Conservation (phyloP, 768 basidiomycete species). For the Krasilnikovozyma curviuscula region DNA sequence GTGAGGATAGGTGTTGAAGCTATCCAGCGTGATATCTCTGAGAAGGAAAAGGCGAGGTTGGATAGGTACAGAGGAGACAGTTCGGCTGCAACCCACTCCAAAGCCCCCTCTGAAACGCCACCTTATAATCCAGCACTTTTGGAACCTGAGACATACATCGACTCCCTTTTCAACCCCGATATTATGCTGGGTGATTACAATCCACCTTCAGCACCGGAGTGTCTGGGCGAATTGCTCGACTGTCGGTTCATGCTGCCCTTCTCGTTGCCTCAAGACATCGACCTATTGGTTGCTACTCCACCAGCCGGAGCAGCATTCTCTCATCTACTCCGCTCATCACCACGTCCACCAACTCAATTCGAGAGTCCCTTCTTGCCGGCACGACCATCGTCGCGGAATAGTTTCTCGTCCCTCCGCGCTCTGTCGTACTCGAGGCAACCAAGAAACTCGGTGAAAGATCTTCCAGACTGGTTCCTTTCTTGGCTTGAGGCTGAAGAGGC, state of each 20-base stretch:
- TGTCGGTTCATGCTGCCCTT: slow-evolving; percentile 83
- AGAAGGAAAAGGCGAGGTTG: slow-evolving; percentile 1
- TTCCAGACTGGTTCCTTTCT: slow-evolving; percentile 22
- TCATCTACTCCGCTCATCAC: slow-evolving; percentile 12
- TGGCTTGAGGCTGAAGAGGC: slow-evolving; percentile 19
- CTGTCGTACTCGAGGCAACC: slow-evolving; percentile 19
- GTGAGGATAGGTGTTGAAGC: slow-evolving; percentile 72
- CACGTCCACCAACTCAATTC: slow-evolving; percentile 13
- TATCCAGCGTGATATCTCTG: slow-evolving; percentile 53
- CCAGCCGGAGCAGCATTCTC: slow-evolving; percentile 17
- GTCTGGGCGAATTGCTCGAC: slow-evolving; percentile 76
- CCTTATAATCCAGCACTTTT: slow-evolving; percentile 3
- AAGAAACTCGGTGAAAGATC: slow-evolving; percentile 9
- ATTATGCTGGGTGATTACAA: slow-evolving; percentile 53
- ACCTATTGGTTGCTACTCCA: slow-evolving; percentile 43
- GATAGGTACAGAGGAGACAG: not conserved
- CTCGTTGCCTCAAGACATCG: slow-evolving; percentile 53
- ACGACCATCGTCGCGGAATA: slow-evolving; percentile 19
- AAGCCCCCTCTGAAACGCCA: not conserved
- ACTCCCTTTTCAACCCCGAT: slow-evolving; percentile 55
- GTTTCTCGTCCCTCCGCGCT: slow-evolving; percentile 19
- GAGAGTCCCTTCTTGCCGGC: too few species aligned
- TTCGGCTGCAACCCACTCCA: not conserved
- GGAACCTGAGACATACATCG: slow-evolving; percentile 32
- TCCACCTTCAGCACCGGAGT: slow-evolving; percentile 55